Base-by-base conservation (phyloP, 768 basidiomycete genomes). In the Suillus subaureus region DNA sequence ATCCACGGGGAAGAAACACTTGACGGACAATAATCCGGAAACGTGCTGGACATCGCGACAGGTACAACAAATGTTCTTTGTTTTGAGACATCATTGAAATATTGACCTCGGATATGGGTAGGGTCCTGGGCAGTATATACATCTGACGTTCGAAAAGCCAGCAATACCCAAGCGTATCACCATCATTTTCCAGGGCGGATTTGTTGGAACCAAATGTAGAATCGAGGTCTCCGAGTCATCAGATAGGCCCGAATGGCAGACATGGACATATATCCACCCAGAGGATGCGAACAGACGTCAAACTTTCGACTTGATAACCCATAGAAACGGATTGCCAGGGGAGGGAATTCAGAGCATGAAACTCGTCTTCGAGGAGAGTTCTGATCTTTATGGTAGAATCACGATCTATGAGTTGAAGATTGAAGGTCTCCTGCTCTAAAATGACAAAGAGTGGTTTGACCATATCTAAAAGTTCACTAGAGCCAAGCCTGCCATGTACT, bases 361-460 rank as follows among this genome's bases (percentile, higher is more conserved):
- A 74, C 75, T 95, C 15, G 79, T 91, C 6, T 94, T 95, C 67
- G 89, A 92, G 70, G 84, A 87, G 73, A 92, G 91, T 73, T 93
- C 93, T 23, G 93, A 94, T 77, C 91, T 94, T 72, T 94, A 93
- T 72, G 93, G 93, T 63, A 83, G 92, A 75, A 83, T 93, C 54
- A 91, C 86, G 8, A 73, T 93, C 49, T 93, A 93, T 72, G 88
- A 92, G 72, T 70, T 93, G 43, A 72, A 68, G 51, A 37, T 82
- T 37, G 65, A 80, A 65, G 79, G 78, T 2, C 26, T 63, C 31
- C 45, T 45, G n/a, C 37, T 42, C 7, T 66, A 26, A 58, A 58
- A 58, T 58, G 16, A 40, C 11, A 6, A 26, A 33, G 52, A 55
- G 6, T 33, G 12, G 12, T 33, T 55, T 21, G 16, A 31, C 18